Evolutionary conservation across 352 stramenopile genomes (phyloP).

Genomic region (Globisporangium echinulatum): DNA sequence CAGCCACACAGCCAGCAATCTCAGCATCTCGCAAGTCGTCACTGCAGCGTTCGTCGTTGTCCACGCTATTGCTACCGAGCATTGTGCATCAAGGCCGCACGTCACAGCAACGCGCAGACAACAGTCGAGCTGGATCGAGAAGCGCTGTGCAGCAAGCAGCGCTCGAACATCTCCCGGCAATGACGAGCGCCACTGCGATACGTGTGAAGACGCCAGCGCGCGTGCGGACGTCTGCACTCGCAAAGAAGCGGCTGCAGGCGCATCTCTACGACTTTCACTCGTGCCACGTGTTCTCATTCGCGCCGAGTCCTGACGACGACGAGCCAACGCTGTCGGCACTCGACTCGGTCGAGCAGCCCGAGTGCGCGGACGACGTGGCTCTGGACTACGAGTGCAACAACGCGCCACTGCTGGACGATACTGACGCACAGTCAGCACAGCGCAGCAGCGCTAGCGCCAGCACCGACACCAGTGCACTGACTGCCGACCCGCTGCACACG

Average conservation of each 20-base stretch:
- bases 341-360: background rate
- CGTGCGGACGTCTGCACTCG: constrained; percentile 4
- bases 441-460: background rate
- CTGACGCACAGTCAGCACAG: background rate
- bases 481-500: background rate
- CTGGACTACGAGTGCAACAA: too few species aligned
- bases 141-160: background rate
- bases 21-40: background rate
- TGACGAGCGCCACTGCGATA: background rate
- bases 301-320: constrained; percentile 9
- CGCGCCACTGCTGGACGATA: too few species aligned
- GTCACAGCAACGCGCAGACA: background rate
- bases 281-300: constrained; percentile 47
- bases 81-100: constrained; percentile 2
- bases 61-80: constrained; percentile 1
- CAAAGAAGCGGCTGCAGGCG: constrained; percentile 31
- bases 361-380: too few species aligned
- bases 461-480: too few species aligned
- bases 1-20: background rate
- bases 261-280: constrained; percentile 64
- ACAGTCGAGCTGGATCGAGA: too few species aligned
- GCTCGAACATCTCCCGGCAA: background rate
- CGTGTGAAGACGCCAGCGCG: background rate
- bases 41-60: constrained; percentile 3
- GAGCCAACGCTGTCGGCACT: background rate